phyloP scores from a whole-genome alignment of 2,329 filamentous ascomycete species.

The Scytalidium lignicola region DNA sequence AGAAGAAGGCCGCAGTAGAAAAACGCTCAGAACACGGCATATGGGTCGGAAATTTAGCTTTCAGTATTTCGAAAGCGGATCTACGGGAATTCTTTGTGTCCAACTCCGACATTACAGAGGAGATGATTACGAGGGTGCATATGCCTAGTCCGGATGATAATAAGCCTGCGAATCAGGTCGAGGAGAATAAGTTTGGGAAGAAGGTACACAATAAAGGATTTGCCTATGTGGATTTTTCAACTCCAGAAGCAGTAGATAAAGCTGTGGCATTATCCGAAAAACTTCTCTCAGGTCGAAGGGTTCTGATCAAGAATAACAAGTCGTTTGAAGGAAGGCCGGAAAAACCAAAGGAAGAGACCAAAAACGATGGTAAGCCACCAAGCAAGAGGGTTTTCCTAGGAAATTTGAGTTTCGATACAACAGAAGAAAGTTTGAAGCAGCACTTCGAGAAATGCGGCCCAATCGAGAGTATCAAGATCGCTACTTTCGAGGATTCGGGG shows the following conservation, averaged over 20 bases:
- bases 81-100: conserved; percentile 76
- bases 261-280: conserved; percentile 85
- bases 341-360: conserved; percentile 40
- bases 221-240: conserved; percentile 89
- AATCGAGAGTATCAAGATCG: conserved; percentile 78
- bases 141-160: conserved; percentile 44
- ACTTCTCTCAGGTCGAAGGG: conserved; percentile 66
- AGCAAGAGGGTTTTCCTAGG: conserved; percentile 84
- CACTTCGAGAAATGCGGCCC: conserved; percentile 84
- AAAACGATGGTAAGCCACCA: conserved; percentile 53
- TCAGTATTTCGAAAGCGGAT: conserved; percentile 67
- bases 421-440: conserved; percentile 71
- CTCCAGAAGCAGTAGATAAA: conserved; percentile 58
- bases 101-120: conserved; percentile 60
- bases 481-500: conserved; percentile 92
- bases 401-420: conserved; percentile 78
- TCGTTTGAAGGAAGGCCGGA: conserved; percentile 86
- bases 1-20: conserved; percentile 39
- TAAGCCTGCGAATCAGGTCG: conserved; percentile 26
- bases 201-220: conserved; percentile 73
- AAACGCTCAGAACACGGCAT: conserved; percentile 75
- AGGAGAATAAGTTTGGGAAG: conserved; percentile 24
- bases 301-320: conserved; percentile 90
- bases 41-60: conserved; percentile 96
- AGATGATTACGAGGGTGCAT: conserved; percentile 72